Conservation (phyloP, 441 rosid genomes). For the Gossypium gossypioides region DNA sequence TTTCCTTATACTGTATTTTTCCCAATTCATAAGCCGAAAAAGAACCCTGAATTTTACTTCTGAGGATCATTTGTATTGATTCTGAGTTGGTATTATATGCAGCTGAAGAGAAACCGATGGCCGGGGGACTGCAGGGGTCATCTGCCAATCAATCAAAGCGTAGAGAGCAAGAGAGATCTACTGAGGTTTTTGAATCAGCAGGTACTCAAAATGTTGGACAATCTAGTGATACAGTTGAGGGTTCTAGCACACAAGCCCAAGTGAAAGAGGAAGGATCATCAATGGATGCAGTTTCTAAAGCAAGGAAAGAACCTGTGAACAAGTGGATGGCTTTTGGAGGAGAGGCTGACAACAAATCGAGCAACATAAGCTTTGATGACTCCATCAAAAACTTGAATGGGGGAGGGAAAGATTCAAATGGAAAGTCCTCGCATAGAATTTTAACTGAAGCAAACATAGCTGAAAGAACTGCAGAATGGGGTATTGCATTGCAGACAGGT, state of each 20-base stretch:
- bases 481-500: constrained; percentile 44
- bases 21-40: not conserved
- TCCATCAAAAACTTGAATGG: constrained; percentile 8
- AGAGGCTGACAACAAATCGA: not conserved
- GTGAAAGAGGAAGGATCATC: constrained; percentile 13
- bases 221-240: constrained; percentile 7
- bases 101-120: constrained; percentile 4
- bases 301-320: constrained; percentile 20
- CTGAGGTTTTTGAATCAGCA: constrained; percentile 25
- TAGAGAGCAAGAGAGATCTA: constrained; percentile 20
- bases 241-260: constrained; percentile 14
- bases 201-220: constrained; percentile 17
- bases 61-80: not conserved
- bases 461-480: constrained; percentile 84
- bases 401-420: constrained; percentile 2
- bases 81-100: constrained; percentile 5
- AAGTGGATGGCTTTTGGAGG: constrained; percentile 80
- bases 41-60: not conserved
- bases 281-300: constrained; percentile 5
- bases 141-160: not conserved
- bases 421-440: constrained; percentile 9
- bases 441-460: constrained; percentile 44
- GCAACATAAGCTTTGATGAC: not conserved
- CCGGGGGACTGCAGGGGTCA: not conserved
- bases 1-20: not conserved